A percentile compares a stretch with the other conserved stretches of the same genome.
phyloP scores from a whole-genome alignment of 2,329 filamentous ascomycete species.

The Colletotrichum musicola region DNA sequence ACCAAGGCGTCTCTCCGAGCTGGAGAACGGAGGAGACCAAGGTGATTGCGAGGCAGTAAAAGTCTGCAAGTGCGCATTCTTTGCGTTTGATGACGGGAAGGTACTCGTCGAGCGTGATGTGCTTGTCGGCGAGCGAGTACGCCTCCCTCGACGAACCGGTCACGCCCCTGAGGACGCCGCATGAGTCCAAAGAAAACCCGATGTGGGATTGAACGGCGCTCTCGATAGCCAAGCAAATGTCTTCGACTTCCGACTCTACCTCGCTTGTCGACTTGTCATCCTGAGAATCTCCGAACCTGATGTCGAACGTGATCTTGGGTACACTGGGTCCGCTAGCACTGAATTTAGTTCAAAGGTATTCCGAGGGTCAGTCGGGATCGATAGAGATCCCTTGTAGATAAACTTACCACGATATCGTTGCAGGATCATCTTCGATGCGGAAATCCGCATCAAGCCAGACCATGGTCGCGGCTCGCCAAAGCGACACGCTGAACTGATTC shows the following conservation, averaged over 20 bases:
- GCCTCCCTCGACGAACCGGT: background rate
- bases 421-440: background rate
- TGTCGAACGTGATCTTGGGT: background rate
- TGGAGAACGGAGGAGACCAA: slow-evolving; percentile 5
- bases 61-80: background rate
- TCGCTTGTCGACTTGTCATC: background rate
- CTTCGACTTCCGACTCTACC: background rate
- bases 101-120: slow-evolving; percentile 3
- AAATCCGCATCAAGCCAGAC: slow-evolving; percentile 15
- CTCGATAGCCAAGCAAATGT: slow-evolving; percentile 2
- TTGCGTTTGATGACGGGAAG: background rate
- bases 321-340: background rate
- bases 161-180: background rate
- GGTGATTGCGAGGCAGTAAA: slow-evolving; percentile 6
- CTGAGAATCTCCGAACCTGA: background rate
- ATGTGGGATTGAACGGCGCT: background rate
- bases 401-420: background rate
- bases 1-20: slow-evolving; percentile 7
- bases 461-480: background rate
- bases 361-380: background rate
- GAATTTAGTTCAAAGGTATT: background rate
- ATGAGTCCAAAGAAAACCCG: background rate
- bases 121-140: background rate
- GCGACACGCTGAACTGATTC: background rate
- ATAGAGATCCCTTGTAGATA: background rate